Evolutionary conservation across 768 basidiomycete genomes (phyloP), one percentile per base, ranked within the genome.

Genomic region (Rhodotorula paludigena): DNA sequence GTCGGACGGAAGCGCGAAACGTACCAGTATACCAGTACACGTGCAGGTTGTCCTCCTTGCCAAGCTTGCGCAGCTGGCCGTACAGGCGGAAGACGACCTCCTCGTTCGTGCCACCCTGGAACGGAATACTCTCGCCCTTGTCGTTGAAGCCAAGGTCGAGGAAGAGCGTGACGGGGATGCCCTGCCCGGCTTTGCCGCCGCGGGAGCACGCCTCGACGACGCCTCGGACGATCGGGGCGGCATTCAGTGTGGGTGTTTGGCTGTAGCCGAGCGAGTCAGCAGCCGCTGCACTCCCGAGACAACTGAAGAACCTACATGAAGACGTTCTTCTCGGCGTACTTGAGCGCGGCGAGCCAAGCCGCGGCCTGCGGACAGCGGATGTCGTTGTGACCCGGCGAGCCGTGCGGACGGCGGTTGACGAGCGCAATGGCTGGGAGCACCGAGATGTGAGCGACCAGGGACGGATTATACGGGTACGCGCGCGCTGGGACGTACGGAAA

Each of bases 211-310:
- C 85, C 62, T 83, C 82, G 72, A 87, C 79, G 63, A 84, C 79
- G 15, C 82, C 85, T 23, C 83, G 79, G 30, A 87, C 82, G 36
- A 86, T 81, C 5, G 86, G 87, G 25, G 77, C 77, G 7, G 87
- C 86, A 66, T 89, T 88, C 66, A 87, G 82, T 14, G 86, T 87
- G 2, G 87, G 87, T 1, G 85, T 84, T 81, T 89, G 87, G 62
- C 81, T 83, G 73, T 5, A 15, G 52, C n/a, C 28, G 52, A n/a
- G 64, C 56, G 18, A 25, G 48, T 39, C 2, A 59, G 53, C 53
- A 2, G 36, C 36, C n/a, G 52, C 7, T 15, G 47, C 5, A 25
- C 52, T 7, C 20, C 21, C 4, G 3, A 12, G 23, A 8, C 20
- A 2, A 21, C 28, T 2, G 18, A 35, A 38, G 33, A 14, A 77